Percentiles rank a stretch among this genome's conserved stretches.
Conservation (phyloP, 2,329 filamentous ascomycete genomes). For the Penicillium sp. region DNA sequence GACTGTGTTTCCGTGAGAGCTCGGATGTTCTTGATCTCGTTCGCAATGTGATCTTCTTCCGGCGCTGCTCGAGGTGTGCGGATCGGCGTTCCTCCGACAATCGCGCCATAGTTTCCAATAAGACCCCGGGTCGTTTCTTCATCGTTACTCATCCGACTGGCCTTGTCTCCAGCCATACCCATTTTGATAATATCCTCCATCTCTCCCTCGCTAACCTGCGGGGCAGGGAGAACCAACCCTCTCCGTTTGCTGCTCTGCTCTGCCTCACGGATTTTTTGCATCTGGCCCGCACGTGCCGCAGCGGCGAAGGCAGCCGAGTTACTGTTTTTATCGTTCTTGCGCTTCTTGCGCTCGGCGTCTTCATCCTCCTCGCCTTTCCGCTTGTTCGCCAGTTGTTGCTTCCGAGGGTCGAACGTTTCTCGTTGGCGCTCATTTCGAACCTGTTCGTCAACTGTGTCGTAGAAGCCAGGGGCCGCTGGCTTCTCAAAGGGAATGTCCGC, state of each 20-base stretch:
- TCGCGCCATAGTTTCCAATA: conserved; percentile 76
- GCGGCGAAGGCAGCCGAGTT: conserved; percentile 75
- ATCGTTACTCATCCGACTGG: conserved; percentile 65
- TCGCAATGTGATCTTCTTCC: conserved; percentile 91
- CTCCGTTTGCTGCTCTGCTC: conserved; percentile 94
- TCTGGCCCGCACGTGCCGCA: conserved; percentile 84
- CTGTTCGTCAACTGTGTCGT: conserved; percentile 82
- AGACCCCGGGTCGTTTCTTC: conserved; percentile 84
- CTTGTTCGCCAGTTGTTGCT: conserved; percentile 85
- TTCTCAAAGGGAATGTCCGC: conserved; percentile 98
- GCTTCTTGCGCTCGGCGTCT: conserved; percentile 69
- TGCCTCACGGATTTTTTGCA: conserved; percentile 90
- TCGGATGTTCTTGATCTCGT: conserved; percentile 90
- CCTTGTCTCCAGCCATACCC: conserved; percentile 87
- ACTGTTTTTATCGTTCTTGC: conserved; percentile 80
- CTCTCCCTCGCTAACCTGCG: conserved; percentile 88
- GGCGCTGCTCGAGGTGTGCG: conserved; percentile 85
- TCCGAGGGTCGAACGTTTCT: conserved; percentile 82
- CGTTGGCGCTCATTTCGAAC: conserved; percentile 75
- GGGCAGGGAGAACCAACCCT: conserved; percentile 72
- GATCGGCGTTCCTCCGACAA: conserved; percentile 79
- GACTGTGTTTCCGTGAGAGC: conserved; percentile 91
- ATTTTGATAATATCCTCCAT: conserved; percentile 98
- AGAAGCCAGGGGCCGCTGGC: conserved; percentile 80
- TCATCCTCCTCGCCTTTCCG: conserved; percentile 89